Percentiles rank a stretch among this genome's conserved stretches.
phyloP scores from a whole-genome alignment of 1,284 basidiomycete genomes.

The Afroboletus lepidellus region DNA sequence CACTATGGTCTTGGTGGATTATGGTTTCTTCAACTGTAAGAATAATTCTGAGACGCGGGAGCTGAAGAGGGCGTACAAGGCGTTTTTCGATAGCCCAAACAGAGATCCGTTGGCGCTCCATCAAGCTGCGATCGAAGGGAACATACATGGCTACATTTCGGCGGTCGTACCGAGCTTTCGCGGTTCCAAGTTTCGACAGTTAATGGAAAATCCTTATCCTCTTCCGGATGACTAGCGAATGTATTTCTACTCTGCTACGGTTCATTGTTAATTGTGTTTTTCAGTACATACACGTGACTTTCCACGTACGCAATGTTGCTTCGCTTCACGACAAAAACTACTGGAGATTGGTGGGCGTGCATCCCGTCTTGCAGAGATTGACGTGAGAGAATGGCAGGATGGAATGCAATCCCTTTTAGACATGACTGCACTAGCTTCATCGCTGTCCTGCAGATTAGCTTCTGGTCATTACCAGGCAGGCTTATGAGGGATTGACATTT shows the following conservation, averaged over 20 bases:
- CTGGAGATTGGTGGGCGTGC: too few species aligned
- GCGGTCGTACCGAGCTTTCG: neutral
- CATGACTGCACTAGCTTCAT: too few species aligned
- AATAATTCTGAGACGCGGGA: neutral
- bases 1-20: neutral
- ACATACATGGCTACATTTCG: neutral
- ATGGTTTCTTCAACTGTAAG: conserved; percentile 1
- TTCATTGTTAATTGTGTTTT: too few species aligned
- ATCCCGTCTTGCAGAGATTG: too few species aligned
- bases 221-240: neutral
- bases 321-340: too few species aligned
- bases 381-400: too few species aligned
- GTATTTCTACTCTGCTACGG: neutral
- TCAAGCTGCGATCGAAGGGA: neutral
- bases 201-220: neutral
- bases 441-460: too few species aligned
- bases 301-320: too few species aligned
- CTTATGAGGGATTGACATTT: too few species aligned
- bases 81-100: neutral
- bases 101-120: neutral
- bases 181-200: neutral
- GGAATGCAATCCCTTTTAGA: too few species aligned
- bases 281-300: too few species aligned
- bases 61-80: conserved; percentile 1
- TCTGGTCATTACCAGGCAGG: too few species aligned